These are phyloP conservation scores for Alloascoidea hylecoeti DNA, from an alignment of 805 yeast species.

Conservation along the genomic window DNA sequence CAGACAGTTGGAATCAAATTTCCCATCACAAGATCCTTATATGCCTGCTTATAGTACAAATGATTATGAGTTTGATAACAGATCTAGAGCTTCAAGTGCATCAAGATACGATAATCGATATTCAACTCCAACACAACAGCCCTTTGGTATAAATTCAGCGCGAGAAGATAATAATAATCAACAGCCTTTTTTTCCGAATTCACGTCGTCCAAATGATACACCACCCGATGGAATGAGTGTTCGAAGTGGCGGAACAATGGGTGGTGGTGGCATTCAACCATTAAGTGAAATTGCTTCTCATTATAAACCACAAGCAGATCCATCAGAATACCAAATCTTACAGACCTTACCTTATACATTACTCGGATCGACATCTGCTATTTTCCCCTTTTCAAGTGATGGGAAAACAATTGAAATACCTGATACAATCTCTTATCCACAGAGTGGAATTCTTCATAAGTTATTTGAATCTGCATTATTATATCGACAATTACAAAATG, in stretches of 20 bases:
- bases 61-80: neutral
- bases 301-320: constrained; percentile 5
- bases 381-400: constrained; percentile 29
- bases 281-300: neutral
- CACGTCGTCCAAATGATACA: neutral
- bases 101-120: neutral
- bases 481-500: constrained; percentile 29
- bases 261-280: neutral
- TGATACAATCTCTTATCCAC: constrained; percentile 34
- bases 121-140: neutral
- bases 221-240: neutral
- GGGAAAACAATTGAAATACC: constrained; percentile 29
- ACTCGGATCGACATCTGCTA: constrained; percentile 46
- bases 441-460: constrained; percentile 37
- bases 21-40: too few species aligned
- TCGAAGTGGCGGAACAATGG: constrained; percentile 2
- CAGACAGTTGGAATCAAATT: too few species aligned
- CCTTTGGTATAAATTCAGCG: neutral
- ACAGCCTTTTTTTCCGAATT: too few species aligned
- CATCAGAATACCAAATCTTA: constrained; percentile 10
- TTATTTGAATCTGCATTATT: constrained; percentile 64
- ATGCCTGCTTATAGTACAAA: neutral
- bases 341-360: constrained; percentile 16
- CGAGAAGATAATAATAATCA: too few species aligned
- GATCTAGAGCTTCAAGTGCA: neutral